Evolutionary conservation across 805 yeast genomes (phyloP).

Genomic region (Candida insectorum): DNA sequence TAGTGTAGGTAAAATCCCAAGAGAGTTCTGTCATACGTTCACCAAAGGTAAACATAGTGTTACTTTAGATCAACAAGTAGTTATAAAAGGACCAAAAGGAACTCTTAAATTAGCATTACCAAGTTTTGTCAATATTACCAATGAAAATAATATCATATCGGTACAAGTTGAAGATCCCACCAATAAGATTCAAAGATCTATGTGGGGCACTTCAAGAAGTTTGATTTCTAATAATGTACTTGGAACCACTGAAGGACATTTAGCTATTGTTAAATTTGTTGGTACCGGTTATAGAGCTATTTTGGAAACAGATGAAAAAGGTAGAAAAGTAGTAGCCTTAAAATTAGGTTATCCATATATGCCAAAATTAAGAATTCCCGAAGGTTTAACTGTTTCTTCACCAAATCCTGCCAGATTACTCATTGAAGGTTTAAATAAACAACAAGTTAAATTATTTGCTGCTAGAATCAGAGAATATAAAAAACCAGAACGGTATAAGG

Average conservation of each 20-base stretch:
- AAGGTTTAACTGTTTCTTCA: conserved; percentile 64
- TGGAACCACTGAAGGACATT: conserved; percentile 93
- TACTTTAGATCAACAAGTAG: conserved; percentile 54
- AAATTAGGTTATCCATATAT: conserved; percentile 87
- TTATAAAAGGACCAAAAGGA: conserved; percentile 79
- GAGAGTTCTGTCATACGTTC: conserved; percentile 54
- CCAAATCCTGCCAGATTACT: conserved; percentile 86
- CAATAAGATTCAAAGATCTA: conserved; percentile 67
- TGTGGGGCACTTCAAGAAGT: conserved; percentile 95
- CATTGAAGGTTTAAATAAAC: conserved; percentile 84
- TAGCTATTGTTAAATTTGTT: conserved; percentile 79
- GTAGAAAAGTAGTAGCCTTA: conserved; percentile 59
- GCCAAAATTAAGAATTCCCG: conserved; percentile 75
- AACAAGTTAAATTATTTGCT: conserved; percentile 83
- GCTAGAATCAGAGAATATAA: conserved; percentile 81
- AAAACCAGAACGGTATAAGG: conserved; percentile 98
- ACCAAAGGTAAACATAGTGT: conserved; percentile 64
- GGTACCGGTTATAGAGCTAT: conserved; percentile 97
- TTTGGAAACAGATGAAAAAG: conserved; percentile 52
- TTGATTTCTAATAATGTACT: conserved; percentile 70
- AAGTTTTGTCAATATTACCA: conserved; percentile 54
- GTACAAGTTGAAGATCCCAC: conserved; percentile 57
- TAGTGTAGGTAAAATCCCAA: conserved; percentile 44
- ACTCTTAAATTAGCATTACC: conserved; percentile 62
- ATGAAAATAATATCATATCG: conserved; percentile 32